Evolutionary conservation across 2,329 filamentous ascomycete species (phyloP).

Genomic region (Fusarium algeriense): DNA sequence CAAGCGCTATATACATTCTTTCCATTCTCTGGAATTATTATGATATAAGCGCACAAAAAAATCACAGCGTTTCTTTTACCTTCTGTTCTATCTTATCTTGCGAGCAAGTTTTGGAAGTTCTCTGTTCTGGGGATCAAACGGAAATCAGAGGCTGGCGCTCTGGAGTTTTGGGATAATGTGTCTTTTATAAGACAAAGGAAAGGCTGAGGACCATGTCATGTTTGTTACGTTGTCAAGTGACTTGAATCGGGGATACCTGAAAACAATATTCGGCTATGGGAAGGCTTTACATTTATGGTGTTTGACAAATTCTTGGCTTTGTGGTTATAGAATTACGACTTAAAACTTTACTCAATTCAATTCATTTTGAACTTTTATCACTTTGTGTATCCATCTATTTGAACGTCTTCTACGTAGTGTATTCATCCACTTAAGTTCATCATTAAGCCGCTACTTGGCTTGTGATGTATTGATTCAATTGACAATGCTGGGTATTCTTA

Average conservation of each 20-base stretch:
- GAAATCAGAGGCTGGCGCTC: conserved; percentile 8
- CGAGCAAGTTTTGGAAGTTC: not conserved
- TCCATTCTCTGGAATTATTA: not conserved
- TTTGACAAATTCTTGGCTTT: conserved; percentile 4
- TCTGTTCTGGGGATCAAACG: not conserved
- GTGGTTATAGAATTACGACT: conserved; percentile 15
- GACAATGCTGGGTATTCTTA: conserved; percentile 16
- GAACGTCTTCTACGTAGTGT: not conserved
- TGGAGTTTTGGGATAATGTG: conserved; percentile 21
- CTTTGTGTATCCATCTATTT: not conserved
- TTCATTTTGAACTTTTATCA: not conserved
- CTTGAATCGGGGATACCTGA: not conserved
- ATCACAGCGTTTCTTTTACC: not conserved
- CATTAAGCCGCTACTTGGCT: not conserved
- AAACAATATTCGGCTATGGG: not conserved
- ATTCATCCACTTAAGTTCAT: no score
- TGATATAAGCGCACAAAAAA: not conserved
- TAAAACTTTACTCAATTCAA: conserved; percentile 8
- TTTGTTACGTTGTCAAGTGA: conserved; percentile 1
- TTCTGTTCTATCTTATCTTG: conserved; percentile 8
- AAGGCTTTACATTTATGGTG: not conserved
- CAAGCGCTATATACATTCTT: not conserved
- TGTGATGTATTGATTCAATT: conserved; percentile 5
- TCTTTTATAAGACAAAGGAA: not conserved
- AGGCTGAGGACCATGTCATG: not conserved